Conservation (phyloP, 345 rosid species). For the Euphorbia peplus region DNA sequence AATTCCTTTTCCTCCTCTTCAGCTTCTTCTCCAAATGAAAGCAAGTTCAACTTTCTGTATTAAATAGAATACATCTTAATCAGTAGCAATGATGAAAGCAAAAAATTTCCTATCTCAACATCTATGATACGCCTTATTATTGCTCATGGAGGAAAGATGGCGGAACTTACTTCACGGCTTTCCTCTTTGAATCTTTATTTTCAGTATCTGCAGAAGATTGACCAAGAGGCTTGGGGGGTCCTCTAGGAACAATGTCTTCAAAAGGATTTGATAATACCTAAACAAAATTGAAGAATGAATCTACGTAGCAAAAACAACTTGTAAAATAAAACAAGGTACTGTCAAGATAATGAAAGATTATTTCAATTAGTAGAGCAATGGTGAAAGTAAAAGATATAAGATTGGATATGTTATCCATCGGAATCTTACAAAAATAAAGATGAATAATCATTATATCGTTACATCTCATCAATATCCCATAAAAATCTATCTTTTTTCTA, state of each 20-base stretch:
- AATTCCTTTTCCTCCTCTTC: constrained; percentile 94
- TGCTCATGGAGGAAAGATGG: not conserved
- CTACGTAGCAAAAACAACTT: not conserved
- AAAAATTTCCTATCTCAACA: not conserved
- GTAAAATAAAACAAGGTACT: not conserved
- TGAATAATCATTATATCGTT: not conserved
- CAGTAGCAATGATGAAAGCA: constrained; percentile 5
- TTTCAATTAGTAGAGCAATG: not conserved
- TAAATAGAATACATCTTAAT: constrained; percentile 26
- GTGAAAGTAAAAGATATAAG: not conserved
- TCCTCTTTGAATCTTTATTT: constrained; percentile 54
- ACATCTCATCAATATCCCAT: not conserved
- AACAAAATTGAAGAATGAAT: constrained; percentile 7
- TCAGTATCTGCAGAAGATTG: constrained; percentile 41
- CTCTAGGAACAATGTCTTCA: constrained; percentile 87
- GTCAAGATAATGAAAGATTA: not conserved
- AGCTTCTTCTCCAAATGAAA: constrained; percentile 97
- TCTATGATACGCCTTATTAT: constrained; percentile 4
- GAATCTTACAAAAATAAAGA: not conserved
- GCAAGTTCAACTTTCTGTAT: constrained; percentile 80
- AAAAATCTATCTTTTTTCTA: not conserved
- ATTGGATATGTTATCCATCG: not conserved
- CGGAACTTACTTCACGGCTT: constrained; percentile 68
- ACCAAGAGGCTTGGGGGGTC: constrained; percentile 28
- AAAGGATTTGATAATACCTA: constrained; percentile 96